Evolutionary conservation across 2,329 filamentous ascomycete species (phyloP).

Genomic region (Colletotrichum sp.): DNA sequence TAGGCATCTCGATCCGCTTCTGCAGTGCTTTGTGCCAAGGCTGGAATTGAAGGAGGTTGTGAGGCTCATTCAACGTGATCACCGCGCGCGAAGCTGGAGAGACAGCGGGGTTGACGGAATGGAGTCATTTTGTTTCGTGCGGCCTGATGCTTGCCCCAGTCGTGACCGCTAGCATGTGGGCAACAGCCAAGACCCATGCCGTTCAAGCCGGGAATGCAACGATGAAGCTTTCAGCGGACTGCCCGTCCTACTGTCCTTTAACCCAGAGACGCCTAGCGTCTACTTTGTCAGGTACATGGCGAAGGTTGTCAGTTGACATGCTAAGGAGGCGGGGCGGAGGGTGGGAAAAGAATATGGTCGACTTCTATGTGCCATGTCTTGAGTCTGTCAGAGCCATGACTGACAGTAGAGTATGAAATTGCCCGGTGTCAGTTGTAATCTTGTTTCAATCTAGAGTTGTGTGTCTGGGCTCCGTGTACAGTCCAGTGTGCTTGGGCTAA

Average conservation of each 20-base stretch:
- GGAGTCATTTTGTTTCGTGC: not conserved
- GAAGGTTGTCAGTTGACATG: not conserved
- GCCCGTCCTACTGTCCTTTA: not conserved
- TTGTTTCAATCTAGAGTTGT: not conserved
- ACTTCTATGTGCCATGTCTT: not conserved
- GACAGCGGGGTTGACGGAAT: not conserved
- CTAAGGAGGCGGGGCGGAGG: not conserved
- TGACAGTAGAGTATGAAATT: not conserved
- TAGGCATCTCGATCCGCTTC: not conserved
- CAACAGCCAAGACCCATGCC: not conserved
- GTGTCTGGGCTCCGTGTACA: not conserved
- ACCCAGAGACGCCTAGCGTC: not conserved
- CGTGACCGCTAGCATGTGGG: not conserved
- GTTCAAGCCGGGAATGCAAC: conserved; percentile 2
- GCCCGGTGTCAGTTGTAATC: not conserved
- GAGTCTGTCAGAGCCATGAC: not conserved
- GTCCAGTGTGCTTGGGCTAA: not conserved
- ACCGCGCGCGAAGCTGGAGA: not conserved
- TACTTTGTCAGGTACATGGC: not conserved
- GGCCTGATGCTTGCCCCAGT: not conserved
- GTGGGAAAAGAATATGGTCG: not conserved
- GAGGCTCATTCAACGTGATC: not conserved
- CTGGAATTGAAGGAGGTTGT: not conserved
- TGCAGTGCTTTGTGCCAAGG: not conserved
- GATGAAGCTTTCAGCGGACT: conserved; percentile 1